Percentiles rank a stretch among this genome's conserved stretches.
These are phyloP conservation scores for Vachellia pachyceras DNA, from an alignment of 306 rosid species.

Conservation along the genomic window DNA sequence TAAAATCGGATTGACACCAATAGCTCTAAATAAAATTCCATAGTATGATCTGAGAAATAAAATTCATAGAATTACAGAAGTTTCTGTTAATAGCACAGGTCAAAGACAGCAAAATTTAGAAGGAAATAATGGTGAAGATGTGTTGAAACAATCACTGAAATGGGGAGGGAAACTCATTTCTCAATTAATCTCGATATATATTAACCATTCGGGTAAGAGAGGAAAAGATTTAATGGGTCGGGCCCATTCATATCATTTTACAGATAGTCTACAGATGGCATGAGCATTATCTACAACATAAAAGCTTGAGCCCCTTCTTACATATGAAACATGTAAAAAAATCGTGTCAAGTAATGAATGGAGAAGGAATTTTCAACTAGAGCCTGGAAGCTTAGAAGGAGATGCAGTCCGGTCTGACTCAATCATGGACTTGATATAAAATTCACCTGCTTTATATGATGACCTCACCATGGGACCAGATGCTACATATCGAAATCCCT, in stretches of 20 bases:
- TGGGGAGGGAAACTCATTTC: not conserved
- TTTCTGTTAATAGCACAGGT: not conserved
- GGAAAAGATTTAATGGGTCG: not conserved
- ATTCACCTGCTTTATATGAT: constrained; percentile 79
- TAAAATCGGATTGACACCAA: not conserved
- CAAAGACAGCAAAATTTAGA: not conserved
- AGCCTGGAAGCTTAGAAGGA: constrained; percentile 41
- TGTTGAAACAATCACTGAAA: not conserved
- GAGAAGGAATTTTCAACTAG: constrained; percentile 25
- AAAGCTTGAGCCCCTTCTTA: constrained; percentile 36
- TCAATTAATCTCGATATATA: not conserved
- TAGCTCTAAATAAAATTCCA: not conserved
- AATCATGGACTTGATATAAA: constrained; percentile 76
- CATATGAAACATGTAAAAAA: not conserved
- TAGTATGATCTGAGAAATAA: not conserved
- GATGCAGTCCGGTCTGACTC: constrained; percentile 66
- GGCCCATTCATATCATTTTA: constrained; percentile 9
- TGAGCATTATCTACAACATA: not conserved
- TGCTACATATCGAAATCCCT: constrained; percentile 77
- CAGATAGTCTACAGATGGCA: constrained; percentile 9
- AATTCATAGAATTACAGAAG: not conserved
- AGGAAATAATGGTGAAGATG: not conserved
- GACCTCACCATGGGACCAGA: constrained; percentile 87
- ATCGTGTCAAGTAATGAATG: not conserved
- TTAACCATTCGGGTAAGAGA: not conserved